Evolutionary conservation across 768 basidiomycete genomes (phyloP), one percentile per base, ranked within the genome.

Genomic region (Boletus speciosus): DNA sequence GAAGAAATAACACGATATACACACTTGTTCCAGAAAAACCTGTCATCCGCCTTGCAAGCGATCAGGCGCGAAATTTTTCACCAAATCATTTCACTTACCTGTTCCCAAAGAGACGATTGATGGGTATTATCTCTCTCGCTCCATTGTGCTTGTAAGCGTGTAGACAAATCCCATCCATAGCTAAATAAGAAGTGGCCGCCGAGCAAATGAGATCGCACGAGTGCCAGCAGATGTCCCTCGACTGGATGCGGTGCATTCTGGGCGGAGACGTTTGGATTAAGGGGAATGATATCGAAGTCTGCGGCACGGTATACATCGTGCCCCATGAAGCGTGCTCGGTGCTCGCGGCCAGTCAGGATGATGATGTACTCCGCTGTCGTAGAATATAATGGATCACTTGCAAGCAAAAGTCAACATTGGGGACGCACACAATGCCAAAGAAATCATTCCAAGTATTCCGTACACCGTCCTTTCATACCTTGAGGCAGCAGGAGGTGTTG

Each of bases 11-110:
- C 25, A 46, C 5, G 25, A 46, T 58, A 21, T 23, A 25, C 47
- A 16, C 6, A 66, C 82, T 84, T 90, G 72, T 99, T 99, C 96
- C 96, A 99, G 73, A 98, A 98, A 74, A 99, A 99, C 58, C 95
- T 81, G 65, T 97, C 93, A 60, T 99, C 97, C 37, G 86, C 88
- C 87, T 95, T 62, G 46, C 49, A 23, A 34, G 19, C n/a, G 5
- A n/a, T 71, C 37, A 64, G 51, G 49, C 25, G 51, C 27, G 43
- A 54, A 21, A 35, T 39, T 10, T 27, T 21, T 15, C 16, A 51
- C 36, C 14, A 45, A 47, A 47, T 42, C 23, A 42, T 46, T 35
- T 38, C 42, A 77, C 82, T 51, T 66, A 91, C 93, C 71, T 82
- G 78, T 74, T 92, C 83, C 89, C 88, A 95, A 44, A 90, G 74